A percentile compares a stretch with the other conserved stretches of the same genome.
Conservation (phyloP, 257 asterid species). For the Gardenia jasminoides region DNA sequence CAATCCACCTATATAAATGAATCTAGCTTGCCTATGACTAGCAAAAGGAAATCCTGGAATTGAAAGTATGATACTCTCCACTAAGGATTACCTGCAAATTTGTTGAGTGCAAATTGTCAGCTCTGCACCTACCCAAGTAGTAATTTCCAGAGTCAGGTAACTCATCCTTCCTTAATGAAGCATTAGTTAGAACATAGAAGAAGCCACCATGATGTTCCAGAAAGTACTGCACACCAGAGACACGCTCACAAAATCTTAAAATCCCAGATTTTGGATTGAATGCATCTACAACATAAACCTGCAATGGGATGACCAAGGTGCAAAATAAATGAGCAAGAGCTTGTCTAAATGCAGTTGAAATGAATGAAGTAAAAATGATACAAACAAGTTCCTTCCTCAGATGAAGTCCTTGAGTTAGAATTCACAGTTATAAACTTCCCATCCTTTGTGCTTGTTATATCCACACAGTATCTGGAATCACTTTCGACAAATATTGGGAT, state of each 20-base stretch:
- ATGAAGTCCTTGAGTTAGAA: slow-evolving; percentile 96
- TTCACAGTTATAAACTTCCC: slow-evolving; percentile 91
- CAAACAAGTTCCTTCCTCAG: slow-evolving; percentile 83
- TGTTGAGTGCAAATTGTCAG: slow-evolving; percentile 46
- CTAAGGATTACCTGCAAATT: slow-evolving; percentile 51
- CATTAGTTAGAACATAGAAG: slow-evolving; percentile 86
- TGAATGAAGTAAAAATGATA: slow-evolving; percentile 25
- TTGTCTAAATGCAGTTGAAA: slow-evolving; percentile 6
- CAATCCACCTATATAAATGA: too few relatives aligned
- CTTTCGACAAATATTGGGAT: slow-evolving; percentile 58
- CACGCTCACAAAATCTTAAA: slow-evolving; percentile 72
- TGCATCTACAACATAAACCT: slow-evolving; percentile 77
- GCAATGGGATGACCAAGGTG: slow-evolving; percentile 40
- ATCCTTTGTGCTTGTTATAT: slow-evolving; percentile 88
- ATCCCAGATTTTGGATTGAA: slow-evolving; percentile 46
- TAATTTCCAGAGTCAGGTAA: slow-evolving; percentile 46
- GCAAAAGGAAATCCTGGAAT: background rate
- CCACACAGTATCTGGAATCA: slow-evolving; percentile 83
- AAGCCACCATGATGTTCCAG: slow-evolving; percentile 67
- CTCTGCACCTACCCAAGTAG: slow-evolving; percentile 68
- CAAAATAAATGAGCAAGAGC: slow-evolving; percentile 17
- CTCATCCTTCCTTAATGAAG: slow-evolving; percentile 40
- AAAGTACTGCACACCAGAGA: slow-evolving; percentile 79
- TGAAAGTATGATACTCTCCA: background rate
- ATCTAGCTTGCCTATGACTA: too few relatives aligned